These are phyloP conservation scores for Galerina marginata DNA, from an alignment of 768 basidiomycete genomes.

Conservation along the genomic window DNA sequence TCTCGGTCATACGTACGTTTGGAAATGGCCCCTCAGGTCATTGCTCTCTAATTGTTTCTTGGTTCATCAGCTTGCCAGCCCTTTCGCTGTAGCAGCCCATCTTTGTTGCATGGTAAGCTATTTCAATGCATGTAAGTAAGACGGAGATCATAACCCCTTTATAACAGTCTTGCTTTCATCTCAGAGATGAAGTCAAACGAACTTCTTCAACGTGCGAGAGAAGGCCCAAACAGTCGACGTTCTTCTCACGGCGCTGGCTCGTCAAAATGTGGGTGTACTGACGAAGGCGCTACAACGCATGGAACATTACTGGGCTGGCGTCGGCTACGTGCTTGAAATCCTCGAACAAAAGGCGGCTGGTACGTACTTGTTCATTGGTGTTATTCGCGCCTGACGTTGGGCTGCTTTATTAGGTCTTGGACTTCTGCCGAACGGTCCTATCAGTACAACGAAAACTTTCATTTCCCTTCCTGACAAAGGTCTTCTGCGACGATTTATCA, in stretches of 20 bases:
- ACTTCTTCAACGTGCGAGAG: background rate
- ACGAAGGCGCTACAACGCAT: conserved; percentile 1
- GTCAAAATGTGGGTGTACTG: conserved; percentile 3
- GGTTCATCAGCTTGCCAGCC: background rate
- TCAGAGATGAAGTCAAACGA: background rate
- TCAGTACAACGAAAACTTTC: background rate
- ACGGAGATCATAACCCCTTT: background rate
- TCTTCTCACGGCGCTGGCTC: conserved; percentile 1
- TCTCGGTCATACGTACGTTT: conserved; percentile 5
- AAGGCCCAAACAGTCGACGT: conserved; percentile 3
- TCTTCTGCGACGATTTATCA: background rate
- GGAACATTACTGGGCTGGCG: conserved; percentile 9
- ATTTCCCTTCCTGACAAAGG: conserved; percentile 7
- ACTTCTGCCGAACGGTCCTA: background rate
- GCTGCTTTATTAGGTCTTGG: background rate
- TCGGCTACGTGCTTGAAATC: background rate
- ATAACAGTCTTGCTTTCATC: background rate
- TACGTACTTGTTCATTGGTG: background rate
- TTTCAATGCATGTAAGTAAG: background rate
- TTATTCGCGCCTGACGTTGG: background rate
- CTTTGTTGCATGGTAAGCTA: conserved; percentile 1
- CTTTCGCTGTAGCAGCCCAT: conserved; percentile 6
- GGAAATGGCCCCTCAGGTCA: background rate
- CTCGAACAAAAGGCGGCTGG: conserved; percentile 4
- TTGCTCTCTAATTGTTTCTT: background rate